These are phyloP conservation scores for Pichia membranifaciens DNA, from an alignment of 805 yeast genomes.

Conservation along the genomic window DNA sequence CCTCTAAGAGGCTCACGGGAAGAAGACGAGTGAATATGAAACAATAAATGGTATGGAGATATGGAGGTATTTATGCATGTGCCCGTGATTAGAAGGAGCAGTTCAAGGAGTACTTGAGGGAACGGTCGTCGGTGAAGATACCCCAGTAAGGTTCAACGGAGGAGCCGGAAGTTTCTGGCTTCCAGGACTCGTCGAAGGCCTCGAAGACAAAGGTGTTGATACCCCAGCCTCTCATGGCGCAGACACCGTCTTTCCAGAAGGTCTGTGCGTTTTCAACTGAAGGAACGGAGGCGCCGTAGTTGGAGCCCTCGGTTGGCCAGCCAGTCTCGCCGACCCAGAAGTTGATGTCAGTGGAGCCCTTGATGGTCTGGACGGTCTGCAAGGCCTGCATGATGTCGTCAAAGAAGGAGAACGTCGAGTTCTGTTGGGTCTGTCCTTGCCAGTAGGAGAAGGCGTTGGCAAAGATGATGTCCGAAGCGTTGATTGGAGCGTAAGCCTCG, in stretches of 20 bases:
- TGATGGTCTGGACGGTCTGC: constrained; percentile 76
- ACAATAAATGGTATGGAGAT: neutral
- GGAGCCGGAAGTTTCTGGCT: constrained; percentile 84
- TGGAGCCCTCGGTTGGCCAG: constrained; percentile 87
- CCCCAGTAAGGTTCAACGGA: constrained; percentile 96
- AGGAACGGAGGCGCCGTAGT: constrained; percentile 63
- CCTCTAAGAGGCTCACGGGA: no score
- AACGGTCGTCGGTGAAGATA: constrained; percentile 54
- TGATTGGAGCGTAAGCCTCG: constrained; percentile 59
- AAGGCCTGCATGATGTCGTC: constrained; percentile 98
- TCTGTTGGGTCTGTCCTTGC: constrained; percentile 88
- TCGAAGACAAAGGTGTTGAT: constrained; percentile 87
- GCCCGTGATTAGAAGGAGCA: constrained; percentile 36
- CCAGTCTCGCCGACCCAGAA: constrained; percentile 99
- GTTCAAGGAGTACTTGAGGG: constrained; percentile 38
- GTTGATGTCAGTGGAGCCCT: constrained; percentile 79
- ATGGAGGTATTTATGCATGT: no score
- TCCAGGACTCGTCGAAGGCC: constrained; percentile 95
- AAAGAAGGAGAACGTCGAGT: constrained; percentile 85
- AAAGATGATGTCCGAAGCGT: constrained; percentile 77
- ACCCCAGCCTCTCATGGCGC: constrained; percentile 96
- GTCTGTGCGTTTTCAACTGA: constrained; percentile 63
- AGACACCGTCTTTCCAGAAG: constrained; percentile 84
- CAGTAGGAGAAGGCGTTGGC: constrained; percentile 98
- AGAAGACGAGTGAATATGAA: neutral